Evolutionary conservation across 768 basidiomycete genomes (phyloP), one percentile per base, ranked within the genome.

Genomic region (Suillus tomentosus): DNA sequence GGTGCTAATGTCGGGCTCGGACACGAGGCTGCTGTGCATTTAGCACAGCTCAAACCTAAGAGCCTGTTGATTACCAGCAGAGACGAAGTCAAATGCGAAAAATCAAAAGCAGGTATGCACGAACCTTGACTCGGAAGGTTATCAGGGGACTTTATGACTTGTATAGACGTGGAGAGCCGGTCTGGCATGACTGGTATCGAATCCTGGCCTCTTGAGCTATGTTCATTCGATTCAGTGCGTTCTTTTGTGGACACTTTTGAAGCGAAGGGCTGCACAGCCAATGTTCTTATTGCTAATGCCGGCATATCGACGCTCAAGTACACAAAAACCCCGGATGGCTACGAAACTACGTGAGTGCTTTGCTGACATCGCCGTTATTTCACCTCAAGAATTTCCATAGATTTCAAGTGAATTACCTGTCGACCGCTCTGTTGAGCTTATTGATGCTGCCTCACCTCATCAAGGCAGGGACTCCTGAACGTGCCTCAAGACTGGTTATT

Each of bases 381-480:
- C 13, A 3, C 5, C 34, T 69, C 19, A 64, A 7, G 47, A 63
- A 37, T 1, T 43, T 45, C 22, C 13, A 22, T 47, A 79, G 78
- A 9, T 51, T 80, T 4, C 77, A 79, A 64, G 73, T 77, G 34
- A 79, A 80, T 62, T 73, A 75, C 56, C 65, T 79, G 24, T 73
- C 76, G 36, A 80, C 73, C 1, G 76, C 71, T 5, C 60, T 79
- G 47, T 72, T 79, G 14, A 74, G 73, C 58, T 67, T 79, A 42
- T 65, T 76, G 59, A 71, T 79, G 59, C 71, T 80, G 4, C 79
- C 79, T 31, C 67, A 72, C 40, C 72, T 79, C 61, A 62, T 74
- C 61, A 72, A 74, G 62, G 67, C 75, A 27, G 64, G 72, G 10
- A 68, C 68, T 14, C 62, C 68, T 10, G 55, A 64, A 7, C 59